A percentile compares a stretch with the other conserved stretches of the same genome.
Conservation (phyloP, 2,329 filamentous ascomycete species). For the Botryotinia calthae region DNA sequence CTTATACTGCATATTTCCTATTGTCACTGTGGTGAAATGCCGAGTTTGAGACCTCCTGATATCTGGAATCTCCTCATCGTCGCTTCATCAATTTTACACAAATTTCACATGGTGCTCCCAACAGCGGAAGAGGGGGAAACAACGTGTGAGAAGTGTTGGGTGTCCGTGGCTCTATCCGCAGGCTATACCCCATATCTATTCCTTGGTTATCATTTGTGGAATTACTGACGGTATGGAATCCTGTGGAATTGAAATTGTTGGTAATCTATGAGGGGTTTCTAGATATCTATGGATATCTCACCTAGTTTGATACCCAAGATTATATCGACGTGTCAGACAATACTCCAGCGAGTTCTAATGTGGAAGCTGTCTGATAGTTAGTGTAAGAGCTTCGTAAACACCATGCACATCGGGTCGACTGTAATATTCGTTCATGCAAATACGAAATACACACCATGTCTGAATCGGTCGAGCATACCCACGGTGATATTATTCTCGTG, state of each 20-base stretch:
- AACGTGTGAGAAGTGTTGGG: not conserved
- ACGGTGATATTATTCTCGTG: not conserved
- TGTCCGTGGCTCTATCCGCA: not conserved
- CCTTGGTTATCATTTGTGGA: not conserved
- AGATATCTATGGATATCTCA: not conserved
- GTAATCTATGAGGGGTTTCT: not conserved
- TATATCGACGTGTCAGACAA: not conserved
- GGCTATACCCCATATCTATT: not conserved
- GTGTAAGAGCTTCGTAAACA: not conserved
- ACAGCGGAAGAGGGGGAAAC: fast-evolving
- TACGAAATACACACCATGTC: not conserved
- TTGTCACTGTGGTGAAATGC: not conserved
- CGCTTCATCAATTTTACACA: not conserved
- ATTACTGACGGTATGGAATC: not conserved
- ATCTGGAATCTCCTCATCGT: not conserved
- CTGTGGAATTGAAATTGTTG: not conserved
- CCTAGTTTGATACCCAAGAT: not conserved
- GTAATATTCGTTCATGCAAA: not conserved
- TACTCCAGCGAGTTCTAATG: not conserved
- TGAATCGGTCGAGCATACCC: not conserved
- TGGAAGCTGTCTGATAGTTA: not conserved
- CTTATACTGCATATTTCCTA: not conserved
- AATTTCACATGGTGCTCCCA: not conserved
- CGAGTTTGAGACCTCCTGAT: too few species aligned
- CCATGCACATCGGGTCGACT: not conserved